These are phyloP conservation scores for Hyparrhenia diplandra DNA, from an alignment of 176 grass and related monocot genomes.

Conservation along the genomic window DNA sequence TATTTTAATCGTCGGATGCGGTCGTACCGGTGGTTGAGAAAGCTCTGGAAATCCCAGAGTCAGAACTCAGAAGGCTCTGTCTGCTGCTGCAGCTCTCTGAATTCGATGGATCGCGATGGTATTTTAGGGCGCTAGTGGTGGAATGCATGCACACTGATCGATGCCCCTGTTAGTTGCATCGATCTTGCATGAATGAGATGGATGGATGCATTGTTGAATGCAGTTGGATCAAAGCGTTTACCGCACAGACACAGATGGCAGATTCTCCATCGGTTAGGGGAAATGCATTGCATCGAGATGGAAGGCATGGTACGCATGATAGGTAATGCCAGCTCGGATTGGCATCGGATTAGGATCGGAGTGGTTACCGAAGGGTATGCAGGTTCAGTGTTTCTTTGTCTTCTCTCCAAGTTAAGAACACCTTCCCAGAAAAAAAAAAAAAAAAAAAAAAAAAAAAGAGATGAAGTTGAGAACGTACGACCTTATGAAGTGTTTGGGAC, in stretches of 20 bases:
- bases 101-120: not conserved
- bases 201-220: not conserved
- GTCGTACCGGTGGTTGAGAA: not conserved
- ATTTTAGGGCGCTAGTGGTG: not conserved
- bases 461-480: too few relatives aligned
- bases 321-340: conserved; percentile 7
- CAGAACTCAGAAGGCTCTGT: not conserved
- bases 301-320: not conserved
- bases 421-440: not conserved
- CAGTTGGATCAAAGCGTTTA: conserved; percentile 14
- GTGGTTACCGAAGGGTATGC: not conserved
- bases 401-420: not conserved
- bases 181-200: not conserved
- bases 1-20: not conserved
- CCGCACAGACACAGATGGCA: not conserved
- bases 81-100: conserved; percentile 10
- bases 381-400: conserved; percentile 3
- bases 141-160: not conserved
- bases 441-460: too few relatives aligned
- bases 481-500: too few relatives aligned
- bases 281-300: not conserved
- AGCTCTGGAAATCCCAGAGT: conserved; percentile 5
- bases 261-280: not conserved
- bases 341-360: not conserved
- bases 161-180: not conserved